Evolutionary conservation across 371 early-diverging fungal species (phyloP).

Genomic region (Chytridiales sp.): DNA sequence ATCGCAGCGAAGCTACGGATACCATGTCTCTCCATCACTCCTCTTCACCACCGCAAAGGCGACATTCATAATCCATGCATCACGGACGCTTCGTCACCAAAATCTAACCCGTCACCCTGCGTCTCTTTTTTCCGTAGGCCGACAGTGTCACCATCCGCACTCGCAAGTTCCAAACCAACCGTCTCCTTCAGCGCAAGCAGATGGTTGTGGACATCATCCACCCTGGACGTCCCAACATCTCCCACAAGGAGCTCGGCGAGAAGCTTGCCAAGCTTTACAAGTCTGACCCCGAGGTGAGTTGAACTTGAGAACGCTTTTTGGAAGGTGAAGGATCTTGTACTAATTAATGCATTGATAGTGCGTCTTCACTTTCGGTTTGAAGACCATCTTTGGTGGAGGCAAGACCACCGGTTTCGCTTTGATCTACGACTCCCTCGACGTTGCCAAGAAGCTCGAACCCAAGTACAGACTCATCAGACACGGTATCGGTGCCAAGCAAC

Average conservation of each 20-base stretch:
- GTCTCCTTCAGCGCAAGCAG: slow-evolving; percentile 96
- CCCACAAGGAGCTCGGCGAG: slow-evolving; percentile 91
- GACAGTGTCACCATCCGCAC: slow-evolving; percentile 88
- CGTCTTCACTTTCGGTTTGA: slow-evolving; percentile 94
- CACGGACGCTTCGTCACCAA: no score
- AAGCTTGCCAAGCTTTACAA: slow-evolving; percentile 97
- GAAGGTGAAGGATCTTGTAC: not conserved
- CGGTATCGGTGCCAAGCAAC: slow-evolving; percentile 73
- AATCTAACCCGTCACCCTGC: no score
- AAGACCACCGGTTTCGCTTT: slow-evolving; percentile 96
- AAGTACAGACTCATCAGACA: slow-evolving; percentile 89
- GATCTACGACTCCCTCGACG: slow-evolving; percentile 94
- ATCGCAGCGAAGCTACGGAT: no score
- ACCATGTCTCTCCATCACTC: no score
- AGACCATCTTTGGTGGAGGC: slow-evolving; percentile 97
- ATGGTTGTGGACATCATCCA: slow-evolving; percentile 97
- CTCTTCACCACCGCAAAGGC: no score
- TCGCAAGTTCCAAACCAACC: slow-evolving; percentile 98
- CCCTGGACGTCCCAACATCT: slow-evolving; percentile 88
- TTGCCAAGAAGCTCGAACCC: slow-evolving; percentile 98
- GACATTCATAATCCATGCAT: no score
- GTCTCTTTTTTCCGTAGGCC: no score
- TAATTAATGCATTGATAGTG: slow-evolving; percentile 13
- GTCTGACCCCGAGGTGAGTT: slow-evolving; percentile 74
- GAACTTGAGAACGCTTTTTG: not conserved